Base-by-base conservation (phyloP, 371 early-diverging fungal species). In the Blakeslea trispora region DNA sequence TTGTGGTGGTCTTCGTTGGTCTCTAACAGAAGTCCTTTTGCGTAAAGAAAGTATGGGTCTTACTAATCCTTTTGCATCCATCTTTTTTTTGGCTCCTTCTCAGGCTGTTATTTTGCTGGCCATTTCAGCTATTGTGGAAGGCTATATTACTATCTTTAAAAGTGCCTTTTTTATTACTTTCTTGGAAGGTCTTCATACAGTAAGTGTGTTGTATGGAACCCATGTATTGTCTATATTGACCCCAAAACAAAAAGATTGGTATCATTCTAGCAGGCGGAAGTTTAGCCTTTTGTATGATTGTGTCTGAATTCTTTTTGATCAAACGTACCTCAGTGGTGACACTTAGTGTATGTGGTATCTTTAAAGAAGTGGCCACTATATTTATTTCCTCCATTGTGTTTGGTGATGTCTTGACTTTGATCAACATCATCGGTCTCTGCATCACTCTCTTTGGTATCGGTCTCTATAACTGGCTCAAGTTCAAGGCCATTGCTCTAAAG, bases 301-400 rank as follows among this genome's bases (percentile, higher is more conserved):
- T 90, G 45, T 80, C 90, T 4, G 97, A 97, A 67, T 97, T 89
- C 72, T 77, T 86, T 50, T 68, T 96, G 44, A 94, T 97, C 59
- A 81, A 89, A 53, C 83, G 83, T 37, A 96, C 96, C 0, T 91
- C 91, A 0, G 94, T 91, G 0, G 85, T 97, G 1, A 94, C 97
- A 0, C 69, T 97, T 34, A 92, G 93, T 41, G 89, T 97, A 1
- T 92, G 92, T 28, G 97, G 97, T 41, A 95, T 95, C 54, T 83
- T 90, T 57, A 96, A 95, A 66, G 93, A 92, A 70, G 85, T 91
- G 6, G 74, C 88, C 5, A 91, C 90, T 22, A 83, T 93, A 14
- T 69, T 79, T 21, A 71, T 85, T 5, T 85, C 91, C 0, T 68
- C 74, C 2, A n/a, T 86, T 40, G 74, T 87, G 10, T 91, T 91